phyloP scores from a whole-genome alignment of 768 basidiomycete genomes.

The Pisolithus albus region DNA sequence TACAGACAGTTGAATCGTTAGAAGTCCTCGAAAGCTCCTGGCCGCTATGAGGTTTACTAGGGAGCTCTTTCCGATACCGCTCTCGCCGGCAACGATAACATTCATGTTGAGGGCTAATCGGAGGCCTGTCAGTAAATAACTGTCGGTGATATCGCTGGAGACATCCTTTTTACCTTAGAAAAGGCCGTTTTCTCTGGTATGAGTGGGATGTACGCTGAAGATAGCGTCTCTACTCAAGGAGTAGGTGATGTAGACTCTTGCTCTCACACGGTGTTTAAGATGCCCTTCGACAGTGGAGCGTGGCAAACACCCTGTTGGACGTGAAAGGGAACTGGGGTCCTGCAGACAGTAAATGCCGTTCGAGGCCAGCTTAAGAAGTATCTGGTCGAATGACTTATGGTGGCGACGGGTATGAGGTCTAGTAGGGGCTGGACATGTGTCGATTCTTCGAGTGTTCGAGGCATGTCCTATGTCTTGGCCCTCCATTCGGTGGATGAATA shows the following conservation, averaged over 20 bases:
- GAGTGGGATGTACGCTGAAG: too few relatives aligned
- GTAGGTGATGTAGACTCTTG: background rate
- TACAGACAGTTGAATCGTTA: constrained; percentile 16
- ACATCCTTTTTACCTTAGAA: background rate
- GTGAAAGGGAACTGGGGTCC: background rate
- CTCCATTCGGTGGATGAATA: too few relatives aligned
- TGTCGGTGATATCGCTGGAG: background rate
- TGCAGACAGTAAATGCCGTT: too few relatives aligned
- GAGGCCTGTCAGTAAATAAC: background rate
- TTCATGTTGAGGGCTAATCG: constrained; percentile 8
- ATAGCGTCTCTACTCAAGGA: background rate
- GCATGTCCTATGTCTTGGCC: too few relatives aligned
- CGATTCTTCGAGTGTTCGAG: too few relatives aligned
- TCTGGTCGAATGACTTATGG: too few relatives aligned
- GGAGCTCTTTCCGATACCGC: constrained; percentile 21
- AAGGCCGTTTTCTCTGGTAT: background rate
- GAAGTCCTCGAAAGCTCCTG: constrained; percentile 11
- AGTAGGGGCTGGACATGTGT: too few relatives aligned
- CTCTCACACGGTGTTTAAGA: background rate
- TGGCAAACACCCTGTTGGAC: background rate
- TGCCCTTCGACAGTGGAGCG: background rate
- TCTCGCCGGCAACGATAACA: constrained; percentile 19
- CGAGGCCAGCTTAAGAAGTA: too few relatives aligned
- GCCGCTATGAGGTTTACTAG: constrained; percentile 16
- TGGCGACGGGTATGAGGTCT: too few relatives aligned